These are phyloP conservation scores for Pythium aristosporum DNA, from an alignment of 352 stramenopile genomes.

Conservation along the genomic window DNA sequence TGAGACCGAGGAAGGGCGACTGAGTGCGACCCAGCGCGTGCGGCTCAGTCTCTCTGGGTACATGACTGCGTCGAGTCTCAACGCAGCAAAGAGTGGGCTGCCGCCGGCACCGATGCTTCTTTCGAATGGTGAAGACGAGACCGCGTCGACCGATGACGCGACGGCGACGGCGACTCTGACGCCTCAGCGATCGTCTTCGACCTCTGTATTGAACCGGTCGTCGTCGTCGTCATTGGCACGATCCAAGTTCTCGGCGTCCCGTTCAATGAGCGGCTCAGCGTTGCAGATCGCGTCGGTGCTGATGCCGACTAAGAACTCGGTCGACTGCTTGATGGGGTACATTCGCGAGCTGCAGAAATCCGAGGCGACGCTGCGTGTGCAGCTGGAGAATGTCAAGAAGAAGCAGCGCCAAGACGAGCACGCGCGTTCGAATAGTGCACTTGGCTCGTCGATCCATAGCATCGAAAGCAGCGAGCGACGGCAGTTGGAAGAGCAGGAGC, in stretches of 20 bases:
- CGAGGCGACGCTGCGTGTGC: conserved; percentile 54
- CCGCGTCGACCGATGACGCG: not conserved
- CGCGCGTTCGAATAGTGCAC: conserved; percentile 23
- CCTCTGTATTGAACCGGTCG: conserved; percentile 30
- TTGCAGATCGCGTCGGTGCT: conserved; percentile 49
- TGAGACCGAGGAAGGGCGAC: conserved; percentile 26
- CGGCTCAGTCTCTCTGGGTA: conserved; percentile 54
- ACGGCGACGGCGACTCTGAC: not conserved
- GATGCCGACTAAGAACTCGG: conserved; percentile 48
- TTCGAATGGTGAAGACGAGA: not conserved
- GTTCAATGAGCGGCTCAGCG: conserved; percentile 18
- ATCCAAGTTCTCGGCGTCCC: conserved; percentile 30
- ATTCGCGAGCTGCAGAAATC: conserved; percentile 73
- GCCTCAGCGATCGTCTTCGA: conserved; percentile 1
- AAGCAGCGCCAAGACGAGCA: conserved; percentile 57
- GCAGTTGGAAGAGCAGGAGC: conserved; percentile 23
- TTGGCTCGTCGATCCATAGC: conserved; percentile 27
- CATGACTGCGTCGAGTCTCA: conserved; percentile 28
- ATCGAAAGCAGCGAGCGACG: conserved; percentile 22
- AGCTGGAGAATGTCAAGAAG: conserved; percentile 55
- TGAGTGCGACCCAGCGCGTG: conserved; percentile 59
- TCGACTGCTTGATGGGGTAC: conserved; percentile 77
- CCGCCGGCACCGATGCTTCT: not conserved
- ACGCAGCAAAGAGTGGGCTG: not conserved
- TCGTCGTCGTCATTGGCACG: conserved; percentile 25